Evolutionary conservation across 192 early-diverging fungal species (phyloP).

Genomic region (Coemansia sp.): DNA sequence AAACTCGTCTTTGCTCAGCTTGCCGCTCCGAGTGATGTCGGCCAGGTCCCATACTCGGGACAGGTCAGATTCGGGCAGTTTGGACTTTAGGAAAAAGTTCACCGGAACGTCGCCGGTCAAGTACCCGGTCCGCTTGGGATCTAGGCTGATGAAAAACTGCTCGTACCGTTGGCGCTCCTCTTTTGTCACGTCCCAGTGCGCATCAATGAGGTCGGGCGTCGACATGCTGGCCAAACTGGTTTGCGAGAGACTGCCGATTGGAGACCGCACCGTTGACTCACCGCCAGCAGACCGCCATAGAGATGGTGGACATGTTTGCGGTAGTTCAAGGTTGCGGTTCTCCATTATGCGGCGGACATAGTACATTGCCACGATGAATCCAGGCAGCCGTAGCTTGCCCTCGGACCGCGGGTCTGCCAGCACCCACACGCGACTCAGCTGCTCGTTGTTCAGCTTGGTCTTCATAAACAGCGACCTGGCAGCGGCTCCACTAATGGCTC

Average conservation of each 20-base stretch:
- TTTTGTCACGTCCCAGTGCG: slow-evolving; percentile 71
- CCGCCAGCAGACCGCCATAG: slow-evolving; percentile 57
- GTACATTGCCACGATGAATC: slow-evolving; percentile 91
- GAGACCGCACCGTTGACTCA: slow-evolving; percentile 41
- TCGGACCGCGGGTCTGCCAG: slow-evolving; percentile 74
- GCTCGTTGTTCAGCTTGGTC: slow-evolving; percentile 77
- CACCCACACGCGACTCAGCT: slow-evolving; percentile 78
- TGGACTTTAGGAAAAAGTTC: slow-evolving; percentile 78
- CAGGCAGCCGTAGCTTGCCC: slow-evolving; percentile 72
- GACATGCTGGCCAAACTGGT: slow-evolving; percentile 38
- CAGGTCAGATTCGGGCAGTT: slow-evolving; percentile 63
- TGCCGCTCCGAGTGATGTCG: slow-evolving; percentile 62
- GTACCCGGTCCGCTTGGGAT: slow-evolving; percentile 60
- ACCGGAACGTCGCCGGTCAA: slow-evolving; percentile 73
- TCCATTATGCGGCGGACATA: slow-evolving; percentile 81
- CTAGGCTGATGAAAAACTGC: slow-evolving; percentile 74
- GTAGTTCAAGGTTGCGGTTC: slow-evolving; percentile 67
- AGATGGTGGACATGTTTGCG: slow-evolving; percentile 64
- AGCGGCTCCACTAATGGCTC: slow-evolving; percentile 62
- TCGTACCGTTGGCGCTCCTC: slow-evolving; percentile 77
- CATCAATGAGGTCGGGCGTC: slow-evolving; percentile 26
- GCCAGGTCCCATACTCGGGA: slow-evolving; percentile 83
- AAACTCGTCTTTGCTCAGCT: slow-evolving; percentile 70
- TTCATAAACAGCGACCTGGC: slow-evolving; percentile 76
- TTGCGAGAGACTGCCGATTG: slow-evolving; percentile 17